Evolutionary conservation across 1,139 yeast genomes (phyloP), one percentile per base, ranked within the genome.

Genomic region (Candida dubliniensis): DNA sequence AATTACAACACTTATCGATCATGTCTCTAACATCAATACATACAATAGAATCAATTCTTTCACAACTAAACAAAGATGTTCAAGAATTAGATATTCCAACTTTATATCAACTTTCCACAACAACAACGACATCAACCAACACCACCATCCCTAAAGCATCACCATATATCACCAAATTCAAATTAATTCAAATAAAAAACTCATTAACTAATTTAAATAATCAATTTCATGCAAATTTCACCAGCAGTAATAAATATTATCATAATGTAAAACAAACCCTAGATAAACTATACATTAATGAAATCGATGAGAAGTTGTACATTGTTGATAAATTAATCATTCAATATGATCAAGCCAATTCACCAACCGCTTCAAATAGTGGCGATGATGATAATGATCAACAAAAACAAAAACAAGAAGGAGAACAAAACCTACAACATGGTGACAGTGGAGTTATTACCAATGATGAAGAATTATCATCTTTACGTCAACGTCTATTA

Each of bases 401-500:
- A 8, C 24, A 36, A 13, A 2, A 36, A 26, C 34, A 23, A 15
- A 14, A n/a, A 13, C 13, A 29, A 14, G 15, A 31, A 29, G 12
- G 34, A 13, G 31, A n/a, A 8, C 27, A 34, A 8, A 29, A 43
- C 36, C 29, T 47, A 40, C 9, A 38, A 14, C 11, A 39, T 36
- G 2, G 25, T 4, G 38, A 30, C 7, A 42, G 40, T 26, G 24
- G 38, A 8, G 37, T 36, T n/a, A 43, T 39, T 8, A 12, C 40
- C 6, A 50, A 52, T 26, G 55, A 52, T 10, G 56, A 54, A 31
- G 65, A 64, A 40, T 48, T 66, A 38, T 37, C 51, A 4, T 53
- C 60, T 2, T 55, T 67, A 36, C 49, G 71, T 10, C 54, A 58
- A 37, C 49, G 72, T 36, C 53, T 67, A 27, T 55, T 67, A 10